Base-by-base conservation (phyloP, 2,329 filamentous ascomycete genomes). In the Aschersonia sp. region DNA sequence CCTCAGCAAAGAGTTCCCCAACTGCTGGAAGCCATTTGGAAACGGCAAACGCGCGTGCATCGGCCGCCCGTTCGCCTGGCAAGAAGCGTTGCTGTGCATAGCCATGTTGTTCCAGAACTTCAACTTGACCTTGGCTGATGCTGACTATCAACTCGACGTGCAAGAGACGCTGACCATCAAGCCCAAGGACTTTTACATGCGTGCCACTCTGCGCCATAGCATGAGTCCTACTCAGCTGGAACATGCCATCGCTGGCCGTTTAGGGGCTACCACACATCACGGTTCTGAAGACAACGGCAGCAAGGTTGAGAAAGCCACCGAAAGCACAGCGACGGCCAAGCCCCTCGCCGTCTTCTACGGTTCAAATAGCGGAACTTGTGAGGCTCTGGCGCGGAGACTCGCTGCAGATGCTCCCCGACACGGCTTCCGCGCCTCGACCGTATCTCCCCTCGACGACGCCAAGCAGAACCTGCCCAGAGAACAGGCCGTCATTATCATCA, bases 361-460 rank as follows among this genome's bases (percentile, higher is more conserved):
- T 2, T 84, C 80, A 20, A 86, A 87, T 58, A 80, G 78, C 2
- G 84, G 84, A 0, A 89, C 84, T 1, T 89, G 84, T 59, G 81
- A 88, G 60, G 71, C 78, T 1, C 70, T 88, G 44, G 79, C 84
- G 1, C 74, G 82, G 52, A 69, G 75, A 31, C 60, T 88, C 9
- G 80, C 79, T 0, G 68, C 71, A 6, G 74, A 79, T 55, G 82
- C 82, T 0, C 55, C 67, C 2, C 60, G 61, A 3, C 77, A 78
- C 54, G 84, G 84, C 0, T 87, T 80, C 60, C 62, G 59, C 4
- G 75, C 77, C 4, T 59, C 64, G 2, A 68, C 66, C 3, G 64
- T 82, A 2, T 70, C 74, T 29, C 69, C 72, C 1, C 62, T 89
- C 40, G 81, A 89, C 56, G 68, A 72, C 0, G 82, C 78, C 0